Percentiles rank a stretch among this genome's conserved stretches.
phyloP scores from a whole-genome alignment of 2,329 filamentous ascomycete species.

The Aspergillus uvarum region DNA sequence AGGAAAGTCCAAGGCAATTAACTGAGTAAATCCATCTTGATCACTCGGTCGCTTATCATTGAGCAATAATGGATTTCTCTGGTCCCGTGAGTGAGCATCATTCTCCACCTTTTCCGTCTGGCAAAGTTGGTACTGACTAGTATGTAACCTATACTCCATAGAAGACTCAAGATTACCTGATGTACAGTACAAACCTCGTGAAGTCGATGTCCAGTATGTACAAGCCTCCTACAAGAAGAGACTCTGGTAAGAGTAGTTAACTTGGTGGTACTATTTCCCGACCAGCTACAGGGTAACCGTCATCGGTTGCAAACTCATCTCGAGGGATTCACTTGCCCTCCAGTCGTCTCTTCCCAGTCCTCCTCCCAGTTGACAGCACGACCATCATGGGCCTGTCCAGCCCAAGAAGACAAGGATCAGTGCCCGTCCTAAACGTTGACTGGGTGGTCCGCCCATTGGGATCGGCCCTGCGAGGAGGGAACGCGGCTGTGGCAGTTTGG shows the following conservation, averaged over 20 bases:
- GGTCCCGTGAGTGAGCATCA: not conserved
- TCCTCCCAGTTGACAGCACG: not conserved
- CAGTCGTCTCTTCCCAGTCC: too few relatives aligned
- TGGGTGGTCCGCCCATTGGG: slow-evolving; percentile 4
- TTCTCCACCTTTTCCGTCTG: not conserved
- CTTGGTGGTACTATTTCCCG: not conserved
- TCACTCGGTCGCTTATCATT: not conserved
- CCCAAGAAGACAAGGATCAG: not conserved
- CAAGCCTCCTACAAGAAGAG: not conserved
- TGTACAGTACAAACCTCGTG: not conserved
- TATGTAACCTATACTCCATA: not conserved
- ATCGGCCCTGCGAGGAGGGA: not conserved
- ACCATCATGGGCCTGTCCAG: not conserved
- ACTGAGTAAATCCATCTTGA: not conserved
- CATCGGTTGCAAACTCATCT: too few relatives aligned
- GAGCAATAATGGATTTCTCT: not conserved
- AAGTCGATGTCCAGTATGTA: not conserved
- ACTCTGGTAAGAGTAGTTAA: not conserved
- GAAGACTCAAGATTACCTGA: not conserved
- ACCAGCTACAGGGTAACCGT: not conserved
- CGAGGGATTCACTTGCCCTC: not conserved
- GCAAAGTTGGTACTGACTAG: not conserved
- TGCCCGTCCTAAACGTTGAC: not conserved
- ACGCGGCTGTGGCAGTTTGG: slow-evolving; percentile 1
- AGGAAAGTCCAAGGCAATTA: not conserved